A percentile compares a stretch with the other conserved stretches of the same genome.
Conservation (phyloP, 2,329 filamentous ascomycete species). For the Talaromyces pinophilus region DNA sequence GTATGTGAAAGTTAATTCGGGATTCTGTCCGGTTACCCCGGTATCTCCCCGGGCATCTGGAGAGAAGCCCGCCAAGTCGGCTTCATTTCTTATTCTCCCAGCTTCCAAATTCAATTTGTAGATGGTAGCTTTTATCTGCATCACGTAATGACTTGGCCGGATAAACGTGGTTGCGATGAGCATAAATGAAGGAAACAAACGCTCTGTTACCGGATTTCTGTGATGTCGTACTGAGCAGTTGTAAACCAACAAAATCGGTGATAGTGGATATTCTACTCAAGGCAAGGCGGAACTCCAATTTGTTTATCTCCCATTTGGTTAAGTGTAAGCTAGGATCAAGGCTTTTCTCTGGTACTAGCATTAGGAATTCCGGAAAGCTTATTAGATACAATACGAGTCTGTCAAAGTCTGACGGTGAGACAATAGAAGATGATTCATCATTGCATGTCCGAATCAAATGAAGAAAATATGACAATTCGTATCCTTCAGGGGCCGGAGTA, state of each 20-base stretch:
- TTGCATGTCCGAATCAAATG: neutral
- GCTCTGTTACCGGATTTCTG: neutral
- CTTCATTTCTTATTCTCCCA: neutral
- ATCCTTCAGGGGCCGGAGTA: neutral
- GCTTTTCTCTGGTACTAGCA: neutral
- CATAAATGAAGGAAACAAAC: neutral
- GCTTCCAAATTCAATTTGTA: neutral
- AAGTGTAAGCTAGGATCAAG: neutral
- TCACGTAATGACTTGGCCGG: neutral
- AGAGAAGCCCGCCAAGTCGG: conserved; percentile 2
- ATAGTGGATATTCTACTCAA: neutral
- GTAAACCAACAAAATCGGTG: neutral
- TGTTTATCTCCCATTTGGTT: neutral
- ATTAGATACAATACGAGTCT: neutral
- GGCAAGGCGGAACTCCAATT: neutral
- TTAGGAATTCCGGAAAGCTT: neutral
- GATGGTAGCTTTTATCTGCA: neutral
- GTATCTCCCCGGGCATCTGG: neutral
- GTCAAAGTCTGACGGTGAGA: neutral
- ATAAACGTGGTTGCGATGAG: neutral
- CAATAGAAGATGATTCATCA: neutral
- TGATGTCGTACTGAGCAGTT: neutral
- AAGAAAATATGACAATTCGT: neutral
- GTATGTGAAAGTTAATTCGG: neutral
- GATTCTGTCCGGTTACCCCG: conserved; percentile 2